Evolutionary conservation across 345 rosid species (phyloP).

Genomic region (Syzygium jambos): DNA sequence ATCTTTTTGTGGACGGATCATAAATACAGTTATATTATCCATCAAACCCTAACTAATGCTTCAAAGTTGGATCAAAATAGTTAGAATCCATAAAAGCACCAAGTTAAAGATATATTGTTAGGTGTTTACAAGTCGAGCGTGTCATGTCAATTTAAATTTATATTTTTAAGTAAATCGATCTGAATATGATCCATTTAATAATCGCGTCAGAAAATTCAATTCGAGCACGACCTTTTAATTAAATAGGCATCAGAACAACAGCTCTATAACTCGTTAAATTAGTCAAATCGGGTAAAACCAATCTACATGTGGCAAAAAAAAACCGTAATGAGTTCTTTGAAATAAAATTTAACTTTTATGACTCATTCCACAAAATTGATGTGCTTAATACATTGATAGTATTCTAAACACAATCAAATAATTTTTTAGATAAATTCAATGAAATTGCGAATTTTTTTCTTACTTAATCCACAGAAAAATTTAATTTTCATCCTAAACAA

Average conservation of each 20-base stretch:
- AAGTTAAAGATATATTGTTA: too few species aligned
- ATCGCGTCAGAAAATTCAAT: background rate
- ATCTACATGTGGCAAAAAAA: background rate
- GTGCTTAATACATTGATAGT: background rate
- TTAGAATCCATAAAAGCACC: too few species aligned
- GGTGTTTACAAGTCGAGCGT: background rate
- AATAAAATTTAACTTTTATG: background rate
- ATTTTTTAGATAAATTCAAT: background rate
- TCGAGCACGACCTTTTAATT: background rate
- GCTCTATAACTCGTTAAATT: background rate
- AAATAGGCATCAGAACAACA: background rate
- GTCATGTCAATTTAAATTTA: background rate
- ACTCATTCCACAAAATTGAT: background rate
- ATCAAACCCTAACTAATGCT: too few species aligned
- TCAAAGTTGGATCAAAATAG: too few species aligned
- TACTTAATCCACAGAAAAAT: background rate
- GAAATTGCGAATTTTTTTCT: background rate
- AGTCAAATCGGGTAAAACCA: background rate
- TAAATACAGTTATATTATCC: too few species aligned
- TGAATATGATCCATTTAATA: background rate
- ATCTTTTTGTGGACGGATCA: too few species aligned
- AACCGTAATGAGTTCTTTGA: background rate
- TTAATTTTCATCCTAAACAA: background rate
- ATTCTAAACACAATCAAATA: background rate
- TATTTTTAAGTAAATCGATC: background rate